Percentiles rank a stretch among this genome's conserved stretches.
Conservation (phyloP, 306 rosid species). For the Quercus glauca region DNA sequence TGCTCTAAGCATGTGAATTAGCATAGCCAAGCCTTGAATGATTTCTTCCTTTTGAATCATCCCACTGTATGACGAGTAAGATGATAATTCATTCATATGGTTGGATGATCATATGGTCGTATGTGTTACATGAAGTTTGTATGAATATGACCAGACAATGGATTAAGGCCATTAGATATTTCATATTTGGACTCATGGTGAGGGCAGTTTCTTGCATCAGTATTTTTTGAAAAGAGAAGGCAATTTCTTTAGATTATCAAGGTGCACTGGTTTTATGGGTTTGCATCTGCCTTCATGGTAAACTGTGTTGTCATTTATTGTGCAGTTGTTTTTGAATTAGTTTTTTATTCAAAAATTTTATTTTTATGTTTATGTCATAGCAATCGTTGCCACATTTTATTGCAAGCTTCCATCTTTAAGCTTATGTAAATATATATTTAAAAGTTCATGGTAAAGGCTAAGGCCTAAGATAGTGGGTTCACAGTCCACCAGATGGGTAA, state of each 20-base stretch:
- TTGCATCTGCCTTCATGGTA: neutral
- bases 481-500: too few relatives aligned
- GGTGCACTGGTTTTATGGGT: neutral
- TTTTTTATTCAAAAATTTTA: neutral
- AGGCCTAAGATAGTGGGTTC: too few relatives aligned
- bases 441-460: too few relatives aligned
- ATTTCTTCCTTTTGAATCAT: neutral
- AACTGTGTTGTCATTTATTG: neutral
- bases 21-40: neutral
- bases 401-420: neutral
- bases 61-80: too few relatives aligned
- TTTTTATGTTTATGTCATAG: neutral
- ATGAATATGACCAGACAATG: neutral
- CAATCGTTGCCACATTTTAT: neutral
- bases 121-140: neutral
- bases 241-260: neutral
- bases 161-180: neutral
- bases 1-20: conserved; percentile 4
- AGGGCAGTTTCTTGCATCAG: too few relatives aligned
- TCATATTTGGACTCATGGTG: neutral
- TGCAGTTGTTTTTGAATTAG: neutral
- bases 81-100: too few relatives aligned
- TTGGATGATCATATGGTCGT: neutral
- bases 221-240: too few relatives aligned
- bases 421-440: neutral